Base-by-base conservation (phyloP, 352 stramenopile species). In the Albugo laibachii region DNA sequence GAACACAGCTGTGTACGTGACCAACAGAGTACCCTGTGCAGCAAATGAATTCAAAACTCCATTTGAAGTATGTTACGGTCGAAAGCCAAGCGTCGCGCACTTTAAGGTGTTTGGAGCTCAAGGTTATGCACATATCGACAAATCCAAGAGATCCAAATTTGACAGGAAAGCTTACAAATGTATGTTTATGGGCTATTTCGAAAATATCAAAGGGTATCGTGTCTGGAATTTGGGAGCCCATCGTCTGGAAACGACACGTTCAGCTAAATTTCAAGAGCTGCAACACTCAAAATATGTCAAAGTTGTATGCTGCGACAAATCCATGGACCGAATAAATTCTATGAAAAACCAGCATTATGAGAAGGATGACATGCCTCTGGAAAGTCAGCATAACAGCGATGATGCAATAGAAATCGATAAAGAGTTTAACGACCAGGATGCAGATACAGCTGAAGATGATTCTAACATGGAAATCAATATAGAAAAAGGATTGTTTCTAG, bases 151-250 rank as follows among this genome's bases (percentile, higher is more conserved):
- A 18, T 35, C 14, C n/a, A 65, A 62, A 39, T 18, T 55, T 2
- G 46, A 59, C 21, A 27, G 42, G 2, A 55, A 61, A 24, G 47
- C 42, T 13, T 60, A 53, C 45, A 47, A 62, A n/a, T 62, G 37
- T 35, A 52, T 52, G 0, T 56, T 60, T 27, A 8, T 65, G 27
- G 59, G 53, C 15, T 59, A 64, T 39, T 40, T 48, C 15, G 53
- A 50, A 15, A 15, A n/a, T 19, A 40, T 40, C 2, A 59, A 62
- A 34, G 54, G 41, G 18, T 61, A 61, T 47, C 35, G 48, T 36
- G 37, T 55, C 11, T 52, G 24, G n/a, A 43, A 55, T 43, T 3
- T 52, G 13, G 41, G 24, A 54, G 21, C n/a, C 21, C 19, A 43
- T 21, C 16, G 24, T 8, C 8, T 31, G 38, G 38, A 43, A 19